Evolutionary conservation across 2,329 filamentous ascomycete species (phyloP), one percentile per base, ranked within the genome.

Genomic region (Purpureocillium takamizusanense): DNA sequence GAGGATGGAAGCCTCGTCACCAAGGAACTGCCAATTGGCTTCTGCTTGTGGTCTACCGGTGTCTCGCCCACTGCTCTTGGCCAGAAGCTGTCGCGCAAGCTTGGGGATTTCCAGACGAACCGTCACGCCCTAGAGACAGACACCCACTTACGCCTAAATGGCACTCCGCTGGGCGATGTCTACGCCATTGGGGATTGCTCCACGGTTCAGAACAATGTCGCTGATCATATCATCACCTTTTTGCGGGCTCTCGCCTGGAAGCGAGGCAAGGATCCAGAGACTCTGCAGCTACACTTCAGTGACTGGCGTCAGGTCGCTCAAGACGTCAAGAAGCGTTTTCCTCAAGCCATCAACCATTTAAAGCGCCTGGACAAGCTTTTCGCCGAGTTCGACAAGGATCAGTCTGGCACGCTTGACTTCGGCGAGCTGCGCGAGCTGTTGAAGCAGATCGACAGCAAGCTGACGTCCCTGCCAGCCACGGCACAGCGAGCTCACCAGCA

Each of bases 21-120:
- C 17, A 98, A 98, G 59, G 92, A 98, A 53, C 77, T 98, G 0
- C 90, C 92, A 0, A 89, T 87, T 70, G 92, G 88, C 21, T 95
- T 98, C 66, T 97, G 92, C 52, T 71, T 98, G 12, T 98, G 92
- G 92, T 97, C 92, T 0, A 98, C 92, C 1, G 92, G 92, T 44
- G 90, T 98, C 31, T 72, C 89, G 0, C 92, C 94, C 56, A 85
- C 86, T 4, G 75, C 84, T 18, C 80, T 98, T 47, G 84, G 78
- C 56, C 76, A 87, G 60, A 81, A 68, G 14, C 66, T 98, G 21
- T 81, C 89, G 3, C 67, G 74, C n/a, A 85, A 87, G 51, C 76
- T 98, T 3, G 78, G 77, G 14, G 70, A 82, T 4, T 63, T 67
- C 12, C 92, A 98, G 60, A 88, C 78, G 46, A 98, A 98, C 64